Evolutionary conservation across 1,284 basidiomycete species (phyloP).

Genomic region (Pseudozyma pruni): DNA sequence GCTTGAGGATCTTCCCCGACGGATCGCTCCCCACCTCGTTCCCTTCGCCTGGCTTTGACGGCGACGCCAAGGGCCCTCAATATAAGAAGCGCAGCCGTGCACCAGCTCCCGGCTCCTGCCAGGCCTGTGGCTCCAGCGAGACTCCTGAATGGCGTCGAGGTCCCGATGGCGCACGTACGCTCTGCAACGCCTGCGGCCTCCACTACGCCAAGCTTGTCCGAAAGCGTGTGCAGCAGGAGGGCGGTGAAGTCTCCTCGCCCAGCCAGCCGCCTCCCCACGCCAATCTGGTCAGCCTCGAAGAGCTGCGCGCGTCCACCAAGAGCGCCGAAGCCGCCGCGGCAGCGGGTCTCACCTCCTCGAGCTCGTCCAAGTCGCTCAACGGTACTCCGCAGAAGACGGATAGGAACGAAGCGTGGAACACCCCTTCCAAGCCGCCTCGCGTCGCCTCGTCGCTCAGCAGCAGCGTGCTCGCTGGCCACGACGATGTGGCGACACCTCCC

Average conservation of each 20-base stretch:
- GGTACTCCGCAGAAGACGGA: conserved; percentile 31
- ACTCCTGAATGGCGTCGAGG: conserved; percentile 67
- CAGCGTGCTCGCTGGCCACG: conserved; percentile 17
- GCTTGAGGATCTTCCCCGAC: conserved; percentile 35
- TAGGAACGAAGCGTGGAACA: conserved; percentile 27
- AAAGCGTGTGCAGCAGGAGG: conserved; percentile 50
- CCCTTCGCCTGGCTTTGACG: conserved; percentile 39
- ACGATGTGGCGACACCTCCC: conserved; percentile 6
- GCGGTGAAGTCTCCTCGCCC: conserved; percentile 39
- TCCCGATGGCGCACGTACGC: conserved; percentile 63
- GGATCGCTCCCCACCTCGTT: conserved; percentile 44
- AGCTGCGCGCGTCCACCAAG: conserved; percentile 57
- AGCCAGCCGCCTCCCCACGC: conserved; percentile 30
- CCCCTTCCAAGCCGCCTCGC: conserved; percentile 36
- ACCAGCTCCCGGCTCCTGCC: conserved; percentile 61
- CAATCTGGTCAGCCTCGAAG: conserved; percentile 52
- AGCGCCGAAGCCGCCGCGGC: conserved; percentile 39
- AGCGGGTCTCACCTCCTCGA: conserved; percentile 18
- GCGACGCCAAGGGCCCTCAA: conserved; percentile 48
- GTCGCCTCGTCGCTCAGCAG: conserved; percentile 16
- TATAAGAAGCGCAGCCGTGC: conserved; percentile 66
- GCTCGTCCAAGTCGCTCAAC: conserved; percentile 31
- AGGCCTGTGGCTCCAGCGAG: conserved; percentile 58
- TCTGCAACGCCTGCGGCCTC: conserved; percentile 66
- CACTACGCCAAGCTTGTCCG: conserved; percentile 60